Evolutionary conservation across 1,139 yeast species (phyloP).

Genomic region (Scheffersomyces segobiensis): DNA sequence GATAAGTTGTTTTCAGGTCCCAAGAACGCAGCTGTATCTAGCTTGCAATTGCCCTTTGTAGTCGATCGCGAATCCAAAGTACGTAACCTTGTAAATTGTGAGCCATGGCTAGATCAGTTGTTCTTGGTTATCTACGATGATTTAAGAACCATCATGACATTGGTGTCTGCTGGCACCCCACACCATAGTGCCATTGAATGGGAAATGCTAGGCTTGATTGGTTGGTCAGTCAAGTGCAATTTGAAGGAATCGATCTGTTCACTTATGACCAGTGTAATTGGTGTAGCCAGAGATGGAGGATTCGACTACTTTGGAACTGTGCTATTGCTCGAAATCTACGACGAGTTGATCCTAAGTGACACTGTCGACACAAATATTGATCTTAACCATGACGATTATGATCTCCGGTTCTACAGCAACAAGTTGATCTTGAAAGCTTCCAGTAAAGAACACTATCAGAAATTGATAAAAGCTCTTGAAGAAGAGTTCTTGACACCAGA

Average conservation of each 20-base stretch:
- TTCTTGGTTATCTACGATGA: conserved; percentile 42
- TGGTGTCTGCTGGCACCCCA: conserved; percentile 24
- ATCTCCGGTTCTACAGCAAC: conserved; percentile 29
- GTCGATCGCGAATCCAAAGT: conserved; percentile 17
- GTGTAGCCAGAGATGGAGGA: conserved; percentile 31
- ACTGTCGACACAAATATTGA: conserved; percentile 32
- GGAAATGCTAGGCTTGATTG: conserved; percentile 43
- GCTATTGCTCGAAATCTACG: conserved; percentile 39
- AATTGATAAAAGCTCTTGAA: conserved; percentile 27
- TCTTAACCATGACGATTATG: conserved; percentile 30
- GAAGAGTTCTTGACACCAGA: conserved; percentile 35
- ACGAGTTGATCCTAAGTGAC: conserved; percentile 43
- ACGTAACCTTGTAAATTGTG: conserved; percentile 22
- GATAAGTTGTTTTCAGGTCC: conserved; percentile 17
- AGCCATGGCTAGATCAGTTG: conserved; percentile 42
- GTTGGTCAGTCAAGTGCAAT: conserved; percentile 44
- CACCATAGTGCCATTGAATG: conserved; percentile 46
- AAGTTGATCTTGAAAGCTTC: conserved; percentile 34
- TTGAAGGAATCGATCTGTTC: conserved; percentile 40
- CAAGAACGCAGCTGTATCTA: neutral
- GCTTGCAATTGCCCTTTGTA: conserved; percentile 12
- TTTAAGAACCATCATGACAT: conserved; percentile 30
- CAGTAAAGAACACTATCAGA: conserved; percentile 19
- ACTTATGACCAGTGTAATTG: conserved; percentile 41
- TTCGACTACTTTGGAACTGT: conserved; percentile 43